These are phyloP conservation scores for Petasospora rhodanensis DNA, from an alignment of 1,139 yeast species.

Conservation along the genomic window DNA sequence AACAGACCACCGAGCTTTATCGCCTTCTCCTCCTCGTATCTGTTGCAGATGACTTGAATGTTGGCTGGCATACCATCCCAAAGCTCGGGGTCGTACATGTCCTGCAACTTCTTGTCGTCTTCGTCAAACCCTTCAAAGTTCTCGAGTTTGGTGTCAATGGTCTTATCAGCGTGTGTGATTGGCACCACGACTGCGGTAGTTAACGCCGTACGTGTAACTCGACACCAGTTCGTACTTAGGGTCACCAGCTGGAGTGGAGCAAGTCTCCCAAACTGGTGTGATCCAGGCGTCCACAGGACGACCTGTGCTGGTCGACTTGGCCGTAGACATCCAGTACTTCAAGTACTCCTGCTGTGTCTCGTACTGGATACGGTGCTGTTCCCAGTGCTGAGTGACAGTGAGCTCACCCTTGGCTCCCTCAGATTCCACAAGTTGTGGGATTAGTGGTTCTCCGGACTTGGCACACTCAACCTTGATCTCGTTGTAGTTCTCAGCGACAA, in stretches of 20 bases:
- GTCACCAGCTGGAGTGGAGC: constrained; percentile 19
- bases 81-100: constrained; percentile 30
- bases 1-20: constrained; percentile 3
- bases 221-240: constrained; percentile 3
- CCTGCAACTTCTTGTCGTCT: constrained; percentile 10
- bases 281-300: constrained; percentile 39
- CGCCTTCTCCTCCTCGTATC: constrained; percentile 35
- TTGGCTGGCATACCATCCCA: constrained; percentile 30
- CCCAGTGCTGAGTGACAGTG: constrained; percentile 35
- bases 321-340: constrained; percentile 16
- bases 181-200: constrained; percentile 54
- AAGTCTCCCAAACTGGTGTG: constrained; percentile 42
- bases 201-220: constrained; percentile 51
- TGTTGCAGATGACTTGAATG: constrained; percentile 38
- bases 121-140: constrained; percentile 33
- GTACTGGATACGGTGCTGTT: constrained; percentile 30
- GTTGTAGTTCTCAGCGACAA: constrained; percentile 21
- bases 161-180: constrained; percentile 36
- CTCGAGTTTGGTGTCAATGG: constrained; percentile 13
- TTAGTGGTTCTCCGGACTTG: constrained; percentile 34
- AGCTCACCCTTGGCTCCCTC: constrained; percentile 29
- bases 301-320: constrained; percentile 4
- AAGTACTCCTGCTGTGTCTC: constrained; percentile 30
- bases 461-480: constrained; percentile 5
- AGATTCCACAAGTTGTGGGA: constrained; percentile 34